These are phyloP conservation scores for Aspergillus coremiiformis DNA, from an alignment of 495 filamentous ascomycete species.

Conservation along the genomic window DNA sequence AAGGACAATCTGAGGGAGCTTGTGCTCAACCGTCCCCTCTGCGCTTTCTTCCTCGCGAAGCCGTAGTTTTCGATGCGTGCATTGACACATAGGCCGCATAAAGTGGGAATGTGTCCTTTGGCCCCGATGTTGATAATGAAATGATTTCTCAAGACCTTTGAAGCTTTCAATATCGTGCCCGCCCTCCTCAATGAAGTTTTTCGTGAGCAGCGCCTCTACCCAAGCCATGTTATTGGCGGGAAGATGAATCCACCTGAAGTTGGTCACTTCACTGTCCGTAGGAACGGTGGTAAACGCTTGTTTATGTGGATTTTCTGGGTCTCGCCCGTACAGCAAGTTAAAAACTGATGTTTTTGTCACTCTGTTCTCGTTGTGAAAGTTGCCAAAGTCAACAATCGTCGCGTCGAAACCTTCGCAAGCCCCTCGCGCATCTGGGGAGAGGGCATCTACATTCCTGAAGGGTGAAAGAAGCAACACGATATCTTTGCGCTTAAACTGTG, in stretches of 20 bases:
- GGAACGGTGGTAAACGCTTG: conserved; percentile 48
- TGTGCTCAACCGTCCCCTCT: conserved; percentile 23
- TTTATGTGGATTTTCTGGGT: conserved; percentile 43
- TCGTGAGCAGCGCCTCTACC: conserved; percentile 58
- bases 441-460: conserved; percentile 41
- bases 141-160: conserved; percentile 57
- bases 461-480: conserved; percentile 52
- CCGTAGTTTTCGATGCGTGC: conserved; percentile 42
- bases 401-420: conserved; percentile 58
- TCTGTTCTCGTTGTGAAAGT: conserved; percentile 57
- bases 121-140: conserved; percentile 58
- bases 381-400: conserved; percentile 62
- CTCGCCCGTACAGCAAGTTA: conserved; percentile 56
- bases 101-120: conserved; percentile 57
- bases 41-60: conserved; percentile 31
- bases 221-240: conserved; percentile 56
- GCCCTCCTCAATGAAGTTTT: conserved; percentile 60
- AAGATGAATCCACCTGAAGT: conserved; percentile 65
- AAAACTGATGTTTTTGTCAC: conserved; percentile 48
- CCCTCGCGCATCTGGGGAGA: conserved; percentile 47
- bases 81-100: conserved; percentile 58
- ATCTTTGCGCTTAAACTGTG: conserved; percentile 49
- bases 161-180: conserved; percentile 59
- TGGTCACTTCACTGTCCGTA: conserved; percentile 45
- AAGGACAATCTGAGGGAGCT: conserved; percentile 13